Conservation (phyloP, 225 moss, liverwort and hornwort species). For the Anthoceros angustus region DNA sequence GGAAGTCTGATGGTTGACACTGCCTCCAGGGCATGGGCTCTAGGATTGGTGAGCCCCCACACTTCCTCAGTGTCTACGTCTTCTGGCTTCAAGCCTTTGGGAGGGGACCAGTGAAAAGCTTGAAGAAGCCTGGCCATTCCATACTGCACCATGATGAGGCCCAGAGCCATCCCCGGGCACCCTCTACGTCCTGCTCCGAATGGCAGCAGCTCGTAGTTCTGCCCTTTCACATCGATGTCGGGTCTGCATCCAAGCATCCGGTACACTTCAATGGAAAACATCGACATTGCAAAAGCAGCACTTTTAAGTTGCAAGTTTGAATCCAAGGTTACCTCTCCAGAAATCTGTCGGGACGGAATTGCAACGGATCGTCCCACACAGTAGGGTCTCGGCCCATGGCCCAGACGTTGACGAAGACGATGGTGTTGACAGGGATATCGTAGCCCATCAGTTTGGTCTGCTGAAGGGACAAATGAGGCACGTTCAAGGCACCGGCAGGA, state of each 20-base stretch:
- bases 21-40: too few relatives aligned
- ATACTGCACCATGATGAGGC: not conserved
- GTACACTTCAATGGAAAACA: too few relatives aligned
- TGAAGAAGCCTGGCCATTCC: not conserved
- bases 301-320: too few relatives aligned
- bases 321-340: not conserved
- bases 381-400: not conserved
- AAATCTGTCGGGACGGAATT: not conserved
- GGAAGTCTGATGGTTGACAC: too few relatives aligned
- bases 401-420: not conserved
- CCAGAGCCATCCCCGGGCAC: not conserved
- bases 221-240: not conserved
- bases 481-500: not conserved
- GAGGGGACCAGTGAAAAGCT: too few relatives aligned
- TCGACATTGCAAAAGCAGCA: too few relatives aligned
- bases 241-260: not conserved
- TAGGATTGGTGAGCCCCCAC: too few relatives aligned
- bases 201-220: not conserved
- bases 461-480: not conserved
- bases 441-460: not conserved
- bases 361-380: not conserved
- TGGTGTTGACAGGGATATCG: not conserved
- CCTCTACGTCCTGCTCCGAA: not conserved
- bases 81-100: too few relatives aligned
- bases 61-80: too few relatives aligned